phyloP scores from a whole-genome alignment of 139 green algal genomes.

The Medakamo hakoo region DNA sequence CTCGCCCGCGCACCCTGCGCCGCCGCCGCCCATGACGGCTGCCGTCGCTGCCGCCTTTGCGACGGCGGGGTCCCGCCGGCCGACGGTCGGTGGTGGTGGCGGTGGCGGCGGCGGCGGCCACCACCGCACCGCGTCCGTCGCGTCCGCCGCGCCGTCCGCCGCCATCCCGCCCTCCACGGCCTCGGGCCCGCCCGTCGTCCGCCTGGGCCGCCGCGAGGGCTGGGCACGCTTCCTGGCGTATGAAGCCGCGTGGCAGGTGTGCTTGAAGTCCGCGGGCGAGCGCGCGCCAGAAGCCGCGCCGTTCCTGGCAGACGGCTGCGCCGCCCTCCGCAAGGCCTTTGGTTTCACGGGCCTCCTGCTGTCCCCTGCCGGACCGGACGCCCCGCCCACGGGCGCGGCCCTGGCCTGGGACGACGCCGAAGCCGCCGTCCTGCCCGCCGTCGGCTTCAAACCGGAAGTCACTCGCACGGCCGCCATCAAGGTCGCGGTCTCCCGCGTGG shows the following conservation, averaged over 20 bases:
- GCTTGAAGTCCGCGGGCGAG: conserved; percentile 12
- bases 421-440: neutral
- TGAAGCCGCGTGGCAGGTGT: conserved; percentile 31
- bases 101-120: too few species aligned
- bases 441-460: conserved; percentile 1
- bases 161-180: too few species aligned
- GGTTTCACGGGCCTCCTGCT: conserved; percentile 24
- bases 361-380: neutral
- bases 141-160: too few species aligned
- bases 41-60: neutral
- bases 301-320: conserved; percentile 26
- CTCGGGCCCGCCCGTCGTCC: neutral
- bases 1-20: too few species aligned
- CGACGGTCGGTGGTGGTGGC: too few species aligned
- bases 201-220: conserved; percentile 19
- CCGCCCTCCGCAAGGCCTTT: conserved; percentile 17
- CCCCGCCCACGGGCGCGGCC: too few species aligned
- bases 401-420: conserved; percentile 13
- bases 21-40: neutral
- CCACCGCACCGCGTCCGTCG: neutral
- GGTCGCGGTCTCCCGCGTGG: neutral
- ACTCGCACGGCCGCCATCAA: conserved; percentile 1
- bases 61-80: neutral
- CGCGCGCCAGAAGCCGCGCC: conserved; percentile 1
- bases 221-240: conserved; percentile 36